Conservation (phyloP, 306 rosid genomes). For the Cicer yamashitae region DNA sequence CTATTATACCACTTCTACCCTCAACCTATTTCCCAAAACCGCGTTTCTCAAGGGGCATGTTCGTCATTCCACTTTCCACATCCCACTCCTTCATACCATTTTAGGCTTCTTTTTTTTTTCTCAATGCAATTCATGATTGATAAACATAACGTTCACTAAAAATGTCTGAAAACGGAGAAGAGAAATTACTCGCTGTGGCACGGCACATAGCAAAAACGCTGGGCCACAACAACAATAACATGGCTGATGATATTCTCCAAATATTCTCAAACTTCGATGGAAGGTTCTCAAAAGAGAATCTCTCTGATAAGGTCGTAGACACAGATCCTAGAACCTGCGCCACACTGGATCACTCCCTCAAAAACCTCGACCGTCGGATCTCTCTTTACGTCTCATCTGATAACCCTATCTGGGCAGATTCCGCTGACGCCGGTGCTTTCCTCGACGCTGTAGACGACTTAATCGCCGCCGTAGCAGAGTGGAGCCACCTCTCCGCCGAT, state of each 20-base stretch:
- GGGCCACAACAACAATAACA: slow-evolving; percentile 70
- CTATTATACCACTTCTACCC: slow-evolving; percentile 25
- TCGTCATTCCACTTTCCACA: slow-evolving; percentile 28
- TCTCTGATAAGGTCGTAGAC: slow-evolving; percentile 58
- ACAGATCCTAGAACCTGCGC: slow-evolving; percentile 59
- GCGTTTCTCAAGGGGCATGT: slow-evolving; percentile 52
- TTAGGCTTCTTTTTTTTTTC: neutral
- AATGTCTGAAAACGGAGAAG: slow-evolving; percentile 97
- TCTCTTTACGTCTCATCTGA: slow-evolving; percentile 69
- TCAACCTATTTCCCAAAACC: slow-evolving; percentile 46
- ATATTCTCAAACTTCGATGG: slow-evolving; percentile 93
- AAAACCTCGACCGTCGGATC: slow-evolving; percentile 81
- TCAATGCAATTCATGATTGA: neutral
- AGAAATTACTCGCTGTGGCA: slow-evolving; percentile 84
- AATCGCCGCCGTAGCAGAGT: slow-evolving; percentile 64
- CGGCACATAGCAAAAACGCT: slow-evolving; percentile 96
- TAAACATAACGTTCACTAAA: neutral
- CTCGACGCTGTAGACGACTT: slow-evolving; percentile 85
- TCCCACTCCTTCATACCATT: slow-evolving; percentile 4
- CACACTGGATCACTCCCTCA: slow-evolving; percentile 69
- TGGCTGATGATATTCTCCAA: slow-evolving; percentile 91
- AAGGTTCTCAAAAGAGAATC: slow-evolving; percentile 84
- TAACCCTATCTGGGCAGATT: slow-evolving; percentile 79
- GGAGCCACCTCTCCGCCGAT: slow-evolving; percentile 72
- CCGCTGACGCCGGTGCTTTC: slow-evolving; percentile 72